These are phyloP conservation scores for Calonectria fujianensis DNA, from an alignment of 2,329 filamentous ascomycete genomes.

Conservation along the genomic window DNA sequence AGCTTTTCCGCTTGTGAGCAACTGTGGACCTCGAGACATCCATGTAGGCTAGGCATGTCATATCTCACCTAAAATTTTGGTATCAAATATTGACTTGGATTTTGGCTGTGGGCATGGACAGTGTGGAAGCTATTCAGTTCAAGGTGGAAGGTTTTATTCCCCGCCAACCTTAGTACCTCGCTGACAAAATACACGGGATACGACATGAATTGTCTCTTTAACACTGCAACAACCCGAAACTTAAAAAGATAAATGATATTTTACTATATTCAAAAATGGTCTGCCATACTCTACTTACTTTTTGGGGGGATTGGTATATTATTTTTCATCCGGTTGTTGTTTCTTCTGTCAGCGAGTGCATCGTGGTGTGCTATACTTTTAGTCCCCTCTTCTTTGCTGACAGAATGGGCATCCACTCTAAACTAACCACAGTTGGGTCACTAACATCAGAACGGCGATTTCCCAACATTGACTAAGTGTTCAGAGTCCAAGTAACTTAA, in stretches of 20 bases:
- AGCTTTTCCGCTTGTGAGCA: neutral
- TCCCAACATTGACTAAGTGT: neutral
- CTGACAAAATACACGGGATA: neutral
- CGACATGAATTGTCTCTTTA: neutral
- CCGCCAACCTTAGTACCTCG: neutral
- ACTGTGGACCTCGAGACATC: neutral
- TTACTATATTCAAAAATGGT: neutral
- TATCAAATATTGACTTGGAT: neutral
- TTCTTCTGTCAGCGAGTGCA: neutral
- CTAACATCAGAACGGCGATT: neutral
- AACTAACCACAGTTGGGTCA: neutral
- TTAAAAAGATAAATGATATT: neutral
- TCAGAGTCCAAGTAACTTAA: neutral
- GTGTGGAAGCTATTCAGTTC: neutral
- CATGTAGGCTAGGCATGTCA: neutral
- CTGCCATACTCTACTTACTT: neutral
- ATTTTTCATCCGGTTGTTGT: neutral
- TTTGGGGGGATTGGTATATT: neutral
- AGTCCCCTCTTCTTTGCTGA: neutral
- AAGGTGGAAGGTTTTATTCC: neutral
- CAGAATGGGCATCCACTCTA: neutral
- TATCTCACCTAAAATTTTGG: neutral
- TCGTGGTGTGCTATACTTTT: neutral
- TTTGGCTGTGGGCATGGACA: neutral
- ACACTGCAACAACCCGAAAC: neutral